phyloP scores from a whole-genome alignment of 768 basidiomycete genomes.

The Tulasnella sp. region DNA sequence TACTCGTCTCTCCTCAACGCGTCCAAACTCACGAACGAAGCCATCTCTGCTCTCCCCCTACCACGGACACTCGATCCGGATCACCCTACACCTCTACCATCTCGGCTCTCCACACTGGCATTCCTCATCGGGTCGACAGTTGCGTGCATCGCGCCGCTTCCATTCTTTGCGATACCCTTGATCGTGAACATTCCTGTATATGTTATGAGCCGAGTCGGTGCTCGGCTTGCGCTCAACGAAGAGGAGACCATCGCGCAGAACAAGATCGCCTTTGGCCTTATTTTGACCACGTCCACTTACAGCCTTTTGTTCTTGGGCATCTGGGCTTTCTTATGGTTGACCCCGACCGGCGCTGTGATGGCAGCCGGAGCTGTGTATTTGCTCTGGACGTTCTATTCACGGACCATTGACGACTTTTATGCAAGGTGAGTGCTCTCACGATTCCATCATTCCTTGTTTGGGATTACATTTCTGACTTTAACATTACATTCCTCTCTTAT shows the following conservation, averaged over 20 bases:
- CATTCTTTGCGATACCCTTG: constrained; percentile 40
- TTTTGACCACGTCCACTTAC: constrained; percentile 70
- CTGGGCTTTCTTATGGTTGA: constrained; percentile 76
- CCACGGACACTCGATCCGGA: constrained; percentile 66
- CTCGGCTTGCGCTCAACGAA: constrained; percentile 65
- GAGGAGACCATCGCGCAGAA: constrained; percentile 96
- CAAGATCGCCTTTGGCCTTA: constrained; percentile 74
- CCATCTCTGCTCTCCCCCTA: constrained; percentile 73
- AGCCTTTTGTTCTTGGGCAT: constrained; percentile 72
- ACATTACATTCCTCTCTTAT: too few relatives aligned
- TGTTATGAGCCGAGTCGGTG: constrained; percentile 64
- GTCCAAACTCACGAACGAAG: constrained; percentile 73
- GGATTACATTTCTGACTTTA: too few relatives aligned
- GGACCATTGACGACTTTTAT: constrained; percentile 80
- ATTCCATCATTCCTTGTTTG: too few relatives aligned
- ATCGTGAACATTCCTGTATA: constrained; percentile 48
- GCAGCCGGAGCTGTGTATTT: constrained; percentile 60
- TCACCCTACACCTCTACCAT: constrained; percentile 48
- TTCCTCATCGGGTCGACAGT: constrained; percentile 72
- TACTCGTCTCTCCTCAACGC: constrained; percentile 83
- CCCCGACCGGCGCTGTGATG: constrained; percentile 57
- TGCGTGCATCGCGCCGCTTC: constrained; percentile 59
- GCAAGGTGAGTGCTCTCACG: constrained; percentile 47
- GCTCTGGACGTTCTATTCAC: constrained; percentile 76
- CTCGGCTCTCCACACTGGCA: constrained; percentile 67